Conservation (phyloP, 768 basidiomycete species). For the Lactarius vividus region DNA sequence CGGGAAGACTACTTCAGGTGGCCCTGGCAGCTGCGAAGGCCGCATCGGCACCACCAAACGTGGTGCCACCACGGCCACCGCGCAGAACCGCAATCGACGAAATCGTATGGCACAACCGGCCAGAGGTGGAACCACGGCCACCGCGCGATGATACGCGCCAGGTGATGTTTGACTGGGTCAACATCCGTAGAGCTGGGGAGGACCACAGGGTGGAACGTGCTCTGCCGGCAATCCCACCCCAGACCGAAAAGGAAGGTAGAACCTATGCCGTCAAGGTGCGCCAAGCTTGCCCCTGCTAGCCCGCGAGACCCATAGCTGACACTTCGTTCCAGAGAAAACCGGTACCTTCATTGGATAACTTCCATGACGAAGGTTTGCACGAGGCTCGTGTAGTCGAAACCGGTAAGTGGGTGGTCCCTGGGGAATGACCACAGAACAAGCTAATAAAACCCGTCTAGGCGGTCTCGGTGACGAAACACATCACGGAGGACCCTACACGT, state of each 20-base stretch:
- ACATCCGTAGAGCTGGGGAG: conserved; percentile 18
- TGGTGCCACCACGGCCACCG: conserved; percentile 9
- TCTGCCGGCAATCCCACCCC: conserved; percentile 15
- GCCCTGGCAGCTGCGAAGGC: conserved; percentile 21
- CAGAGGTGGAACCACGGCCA: conserved; percentile 11
- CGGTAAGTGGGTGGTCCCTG: conserved; percentile 17
- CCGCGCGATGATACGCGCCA: conserved; percentile 21
- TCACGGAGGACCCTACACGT: conserved; percentile 21
- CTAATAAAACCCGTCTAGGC: conserved; percentile 16
- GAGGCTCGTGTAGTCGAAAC: conserved; percentile 10
- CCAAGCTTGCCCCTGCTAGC: background rate
- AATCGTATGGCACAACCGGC: conserved; percentile 17
- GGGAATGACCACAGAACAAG: conserved; percentile 8
- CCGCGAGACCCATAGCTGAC: background rate
- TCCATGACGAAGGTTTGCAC: conserved; percentile 12
- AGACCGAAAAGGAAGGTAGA: conserved; percentile 11
- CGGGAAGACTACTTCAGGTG: conserved; percentile 18
- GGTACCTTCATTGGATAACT: conserved; percentile 21
- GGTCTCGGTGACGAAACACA: conserved; percentile 12
- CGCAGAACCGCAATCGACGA: conserved; percentile 6
- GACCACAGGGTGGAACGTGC: conserved; percentile 19
- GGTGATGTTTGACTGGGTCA: conserved; percentile 25
- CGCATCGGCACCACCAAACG: conserved; percentile 22
- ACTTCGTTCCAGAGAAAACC: conserved; percentile 20
- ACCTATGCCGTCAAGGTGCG: conserved; percentile 22